Evolutionary conservation across 768 basidiomycete genomes (phyloP), one percentile per base, ranked within the genome.

Genomic region (Russula sp.): DNA sequence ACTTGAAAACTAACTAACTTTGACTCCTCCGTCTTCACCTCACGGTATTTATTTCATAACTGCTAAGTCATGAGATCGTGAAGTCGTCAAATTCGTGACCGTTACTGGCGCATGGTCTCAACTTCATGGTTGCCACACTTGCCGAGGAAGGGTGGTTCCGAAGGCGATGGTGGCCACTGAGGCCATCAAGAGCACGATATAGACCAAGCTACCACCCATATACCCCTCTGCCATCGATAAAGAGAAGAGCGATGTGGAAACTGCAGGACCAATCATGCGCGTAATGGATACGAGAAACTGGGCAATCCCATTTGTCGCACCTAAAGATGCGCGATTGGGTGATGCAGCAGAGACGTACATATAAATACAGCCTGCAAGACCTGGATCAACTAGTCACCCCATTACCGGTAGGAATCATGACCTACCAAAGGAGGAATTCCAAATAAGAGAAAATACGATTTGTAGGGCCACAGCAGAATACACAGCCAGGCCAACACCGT

Each of bases 321-420:
- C 89, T 8, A 90, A 78, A 11, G 86, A 83, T 10, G 83, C 81
- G 34, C 80, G 79, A 60, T 87, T 87, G 6, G 89, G 88, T 0
- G 89, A 77, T 18, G 88, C 79, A 5, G 82, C 83, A 11, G 82
- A 78, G 63, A 91, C 84, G 67, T 83, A 87, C 56, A 90, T 87
- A 73, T 88, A 89, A 32, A 89, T 74, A 54, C 86, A 83, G 26
- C 88, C 88, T 89, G 59, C 13, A 48, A n/a, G 28, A 40, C 36
- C 4, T 7, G 58, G 13, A 20, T 24, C 28, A 38, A n/a, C 2
- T 38, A 54, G 46, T 36, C 28, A 57, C 18, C 16, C 49, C 42
- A 52, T n/a, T 44, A 4, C 34, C 13, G 9, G 22, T 26, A 3
- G 18, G 38, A 5, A 24, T 4, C 1, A 57, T 22, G 22, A 70